phyloP scores from a whole-genome alignment of 306 rosid genomes.

The Acacia acuminata region DNA sequence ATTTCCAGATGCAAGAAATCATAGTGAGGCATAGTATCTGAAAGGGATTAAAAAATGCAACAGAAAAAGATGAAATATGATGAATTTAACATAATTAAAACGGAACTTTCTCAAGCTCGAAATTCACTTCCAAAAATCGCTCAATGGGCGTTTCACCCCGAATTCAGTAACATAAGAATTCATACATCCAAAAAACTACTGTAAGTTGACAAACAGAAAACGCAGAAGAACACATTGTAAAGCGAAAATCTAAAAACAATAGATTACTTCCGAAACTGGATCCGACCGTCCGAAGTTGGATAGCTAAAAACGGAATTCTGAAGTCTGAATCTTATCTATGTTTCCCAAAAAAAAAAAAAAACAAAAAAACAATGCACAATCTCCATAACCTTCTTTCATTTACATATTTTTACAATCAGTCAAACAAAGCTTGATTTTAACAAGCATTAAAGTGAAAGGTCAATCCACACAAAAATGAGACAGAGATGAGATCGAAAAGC shows the following conservation, averaged over 20 bases:
- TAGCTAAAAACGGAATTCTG: constrained; percentile 2
- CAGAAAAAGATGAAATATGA: background rate
- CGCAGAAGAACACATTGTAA: background rate
- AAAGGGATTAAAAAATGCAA: background rate
- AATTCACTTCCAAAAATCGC: background rate
- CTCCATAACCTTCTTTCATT: background rate
- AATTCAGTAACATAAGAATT: constrained; percentile 3
- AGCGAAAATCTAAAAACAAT: constrained; percentile 4
- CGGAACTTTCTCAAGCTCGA: background rate
- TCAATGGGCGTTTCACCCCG: background rate
- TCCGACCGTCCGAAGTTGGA: constrained; percentile 16
- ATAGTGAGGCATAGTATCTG: constrained; percentile 8
- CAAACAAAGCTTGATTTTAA: constrained; percentile 30
- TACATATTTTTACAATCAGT: constrained; percentile 10
- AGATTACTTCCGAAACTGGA: constrained; percentile 29
- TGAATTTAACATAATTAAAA: background rate
- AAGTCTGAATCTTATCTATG: background rate
- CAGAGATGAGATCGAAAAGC: constrained; percentile 8
- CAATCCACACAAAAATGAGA: background rate
- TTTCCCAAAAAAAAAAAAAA: background rate
- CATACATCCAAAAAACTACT: background rate
- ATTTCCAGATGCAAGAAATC: background rate
- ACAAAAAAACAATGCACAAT: background rate
- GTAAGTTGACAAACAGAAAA: background rate
- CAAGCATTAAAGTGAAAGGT: background rate